A percentile compares a stretch with the other conserved stretches of the same genome.
Evolutionary conservation across 2,329 filamentous ascomycete genomes (phyloP).

Genomic region (Diaporthe destruens): DNA sequence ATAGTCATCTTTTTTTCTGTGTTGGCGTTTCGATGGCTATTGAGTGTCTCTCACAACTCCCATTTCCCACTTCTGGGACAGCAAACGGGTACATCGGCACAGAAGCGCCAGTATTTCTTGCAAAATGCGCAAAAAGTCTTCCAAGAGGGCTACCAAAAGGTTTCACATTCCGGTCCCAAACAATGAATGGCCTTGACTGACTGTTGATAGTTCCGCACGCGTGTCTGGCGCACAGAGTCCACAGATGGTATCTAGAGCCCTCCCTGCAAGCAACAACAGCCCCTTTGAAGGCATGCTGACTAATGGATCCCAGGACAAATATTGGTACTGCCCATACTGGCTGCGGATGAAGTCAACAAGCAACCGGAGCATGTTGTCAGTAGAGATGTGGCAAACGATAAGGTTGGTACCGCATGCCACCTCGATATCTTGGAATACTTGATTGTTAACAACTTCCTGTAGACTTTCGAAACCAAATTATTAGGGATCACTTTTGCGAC

Average conservation of each 20-base stretch:
- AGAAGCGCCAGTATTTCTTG: conserved; percentile 24
- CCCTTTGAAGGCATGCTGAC: not conserved
- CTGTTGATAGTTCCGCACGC: conserved; percentile 12
- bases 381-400: conserved; percentile 20
- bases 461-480: conserved; percentile 25
- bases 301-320: not conserved
- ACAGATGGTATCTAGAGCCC: conserved; percentile 8
- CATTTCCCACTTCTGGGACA: conserved; percentile 20
- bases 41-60: not conserved
- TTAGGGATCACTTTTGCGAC: conserved; percentile 20
- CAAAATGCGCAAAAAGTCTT: conserved; percentile 28
- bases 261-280: not conserved
- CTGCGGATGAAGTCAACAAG: conserved; percentile 23
- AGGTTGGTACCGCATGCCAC: not conserved
- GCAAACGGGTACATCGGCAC: conserved; percentile 9
- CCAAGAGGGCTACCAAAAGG: conserved; percentile 14
- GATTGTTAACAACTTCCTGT: not conserved
- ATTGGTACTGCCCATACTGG: conserved; percentile 12
- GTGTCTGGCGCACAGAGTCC: conserved; percentile 15
- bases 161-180: not conserved
- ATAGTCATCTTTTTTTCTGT: not conserved
- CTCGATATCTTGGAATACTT: not conserved
- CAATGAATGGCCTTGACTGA: not conserved
- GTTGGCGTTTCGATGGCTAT: conserved; percentile 10
- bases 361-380: conserved; percentile 20